These are phyloP conservation scores for Naumovozyma castellii DNA, from an alignment of 805 yeast genomes.

Conservation along the genomic window DNA sequence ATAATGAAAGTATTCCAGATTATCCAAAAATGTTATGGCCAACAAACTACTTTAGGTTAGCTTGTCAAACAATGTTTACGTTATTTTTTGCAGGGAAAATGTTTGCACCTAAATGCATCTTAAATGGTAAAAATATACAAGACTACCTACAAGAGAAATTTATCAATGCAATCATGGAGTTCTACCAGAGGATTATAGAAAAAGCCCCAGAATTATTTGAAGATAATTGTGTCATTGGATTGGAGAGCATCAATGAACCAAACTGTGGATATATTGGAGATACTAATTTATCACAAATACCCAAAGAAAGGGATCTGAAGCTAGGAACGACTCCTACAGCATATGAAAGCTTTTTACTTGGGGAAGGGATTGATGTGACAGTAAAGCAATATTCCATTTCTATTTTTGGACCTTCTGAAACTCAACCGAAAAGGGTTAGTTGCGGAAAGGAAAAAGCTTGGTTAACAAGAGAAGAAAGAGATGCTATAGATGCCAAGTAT, in stretches of 20 bases:
- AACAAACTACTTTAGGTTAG: constrained; percentile 71
- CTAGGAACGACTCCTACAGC: constrained; percentile 80
- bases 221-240: constrained; percentile 45
- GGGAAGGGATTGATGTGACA: constrained; percentile 62
- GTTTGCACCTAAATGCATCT: constrained; percentile 65
- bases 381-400: constrained; percentile 67
- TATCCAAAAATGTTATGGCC: constrained; percentile 91
- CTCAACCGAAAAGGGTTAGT: constrained; percentile 46
- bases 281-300: constrained; percentile 43
- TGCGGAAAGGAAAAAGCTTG: constrained; percentile 65
- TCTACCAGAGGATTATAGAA: constrained; percentile 35
- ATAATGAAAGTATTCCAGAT: constrained; percentile 8
- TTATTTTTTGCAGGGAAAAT: constrained; percentile 69
- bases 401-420: constrained; percentile 65
- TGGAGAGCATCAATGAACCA: constrained; percentile 84
- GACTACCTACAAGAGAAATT: constrained; percentile 62
- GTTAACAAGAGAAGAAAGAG: constrained; percentile 43
- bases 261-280: constrained; percentile 64
- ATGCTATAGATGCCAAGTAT: constrained; percentile 44
- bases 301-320: constrained; percentile 55
- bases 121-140: constrained; percentile 71
- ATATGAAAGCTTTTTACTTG: constrained; percentile 61
- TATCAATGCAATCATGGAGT: constrained; percentile 41
- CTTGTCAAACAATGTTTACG: constrained; percentile 74
- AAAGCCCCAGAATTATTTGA: constrained; percentile 38